Evolutionary conservation across 441 rosid genomes (phyloP).

Genomic region (Flueggea neowawraea): DNA sequence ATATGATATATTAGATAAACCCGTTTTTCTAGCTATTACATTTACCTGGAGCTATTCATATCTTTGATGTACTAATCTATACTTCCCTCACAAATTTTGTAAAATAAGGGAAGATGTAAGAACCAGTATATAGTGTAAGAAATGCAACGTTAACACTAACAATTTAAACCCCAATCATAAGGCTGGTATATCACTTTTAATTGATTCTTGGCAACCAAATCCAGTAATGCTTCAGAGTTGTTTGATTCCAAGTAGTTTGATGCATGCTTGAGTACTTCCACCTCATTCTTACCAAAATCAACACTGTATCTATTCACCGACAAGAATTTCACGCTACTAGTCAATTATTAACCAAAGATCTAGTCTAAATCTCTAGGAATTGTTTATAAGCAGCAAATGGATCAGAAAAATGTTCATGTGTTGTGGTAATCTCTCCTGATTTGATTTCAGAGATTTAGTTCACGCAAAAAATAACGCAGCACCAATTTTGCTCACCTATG

Average conservation of each 20-base stretch:
- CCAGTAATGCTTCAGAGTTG: conserved; percentile 51
- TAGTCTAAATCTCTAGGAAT: too few relatives aligned
- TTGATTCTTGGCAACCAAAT: conserved; percentile 52
- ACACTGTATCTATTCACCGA: conserved; percentile 47
- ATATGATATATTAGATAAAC: neutral
- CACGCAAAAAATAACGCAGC: too few relatives aligned
- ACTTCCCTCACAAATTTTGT: conserved; percentile 14
- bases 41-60: conserved; percentile 5
- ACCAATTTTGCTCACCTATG: neutral
- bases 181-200: conserved; percentile 67
- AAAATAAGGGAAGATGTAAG: conserved; percentile 15
- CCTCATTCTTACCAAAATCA: conserved; percentile 75
- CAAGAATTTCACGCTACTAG: conserved; percentile 2
- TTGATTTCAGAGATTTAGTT: too few relatives aligned
- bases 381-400: too few relatives aligned
- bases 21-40: conserved; percentile 7
- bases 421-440: too few relatives aligned
- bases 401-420: too few relatives aligned
- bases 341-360: too few relatives aligned
- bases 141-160: conserved; percentile 24
- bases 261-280: conserved; percentile 70
- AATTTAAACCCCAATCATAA: conserved; percentile 75
- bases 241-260: conserved; percentile 64
- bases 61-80: neutral
- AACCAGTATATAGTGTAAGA: conserved; percentile 9